Evolutionary conservation across 2,329 filamentous ascomycete genomes (phyloP), one percentile per base, ranked within the genome.

Genomic region (Hortaea werneckii): DNA sequence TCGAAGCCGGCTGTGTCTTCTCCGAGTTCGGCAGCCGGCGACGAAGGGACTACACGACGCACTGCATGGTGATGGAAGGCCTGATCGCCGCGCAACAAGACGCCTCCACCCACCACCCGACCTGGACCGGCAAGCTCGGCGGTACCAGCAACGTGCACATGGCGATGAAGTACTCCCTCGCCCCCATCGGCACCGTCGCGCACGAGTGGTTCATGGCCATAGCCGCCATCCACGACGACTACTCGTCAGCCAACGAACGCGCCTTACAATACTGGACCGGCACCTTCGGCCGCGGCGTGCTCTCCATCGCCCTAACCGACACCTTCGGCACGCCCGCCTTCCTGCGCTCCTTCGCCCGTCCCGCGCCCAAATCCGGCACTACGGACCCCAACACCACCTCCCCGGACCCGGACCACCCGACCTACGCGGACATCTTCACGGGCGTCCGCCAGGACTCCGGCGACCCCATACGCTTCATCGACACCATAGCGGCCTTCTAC

Each of bases 151-250:
- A 98, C 60, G 92, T 98, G 4, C 90, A 96, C 64, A 80, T 98
- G 54, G 92, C 92, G 8, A 95, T 94, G 87, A 84, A 87, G 58
- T 90, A 94, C 67, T 81, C 80, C 39, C 79, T 95, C 40, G 71
- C 80, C 3, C 88, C 92, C 0, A 78, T 96, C 9, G 92, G 92
- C 5, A 98, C 92, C 0, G 82, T 87, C 1, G 92, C 92, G 0
- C 92, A 98, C 61, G 92, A 98, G 69, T 98, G 92, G 92, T 96
- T 95, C 72, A 98, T 98, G 92, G 89, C 87, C 37, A 90, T 94
- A 51, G 92, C 92, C 1, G 89, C 92, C 35, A 87, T 95, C 56
- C 86, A 83, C 4, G 77, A 87, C 51, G 79, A 95, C 66, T 98
- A 98, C 62, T 77, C 80, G 55, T 74, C 77, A 50, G 89, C 92